phyloP scores from a whole-genome alignment of 2,329 filamentous ascomycete genomes.

The Hymenoscyphus occultus region DNA sequence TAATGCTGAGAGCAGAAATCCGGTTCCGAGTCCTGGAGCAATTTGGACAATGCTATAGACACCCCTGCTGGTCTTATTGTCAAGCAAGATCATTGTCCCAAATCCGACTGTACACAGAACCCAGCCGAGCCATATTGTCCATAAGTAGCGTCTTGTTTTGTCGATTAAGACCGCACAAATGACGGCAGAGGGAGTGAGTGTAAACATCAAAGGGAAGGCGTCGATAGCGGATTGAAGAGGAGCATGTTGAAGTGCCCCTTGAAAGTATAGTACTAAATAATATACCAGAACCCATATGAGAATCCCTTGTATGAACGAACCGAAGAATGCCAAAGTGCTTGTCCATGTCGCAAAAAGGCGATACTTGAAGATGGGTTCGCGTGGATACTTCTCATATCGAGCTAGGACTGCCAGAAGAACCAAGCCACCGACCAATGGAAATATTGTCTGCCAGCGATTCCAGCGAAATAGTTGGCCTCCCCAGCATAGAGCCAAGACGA shows the following conservation, averaged over 20 bases:
- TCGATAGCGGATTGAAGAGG: constrained; percentile 51
- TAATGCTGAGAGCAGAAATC: constrained; percentile 51
- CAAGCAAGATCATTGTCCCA: constrained; percentile 40
- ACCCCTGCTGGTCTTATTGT: neutral
- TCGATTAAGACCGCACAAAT: constrained; percentile 45
- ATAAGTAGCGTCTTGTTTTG: constrained; percentile 43
- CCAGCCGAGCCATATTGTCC: constrained; percentile 60
- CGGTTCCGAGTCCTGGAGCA: constrained; percentile 7
- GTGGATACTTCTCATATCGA: constrained; percentile 17
- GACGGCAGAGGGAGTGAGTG: constrained; percentile 56
- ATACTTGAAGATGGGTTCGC: constrained; percentile 4
- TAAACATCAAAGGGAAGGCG: constrained; percentile 56
- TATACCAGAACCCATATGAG: constrained; percentile 50
- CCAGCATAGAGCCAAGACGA: constrained; percentile 37
- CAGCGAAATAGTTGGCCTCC: constrained; percentile 63
- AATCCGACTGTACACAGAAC: constrained; percentile 51
- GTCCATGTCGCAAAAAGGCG: constrained; percentile 5
- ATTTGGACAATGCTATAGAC: neutral
- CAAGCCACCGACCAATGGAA: constrained; percentile 54
- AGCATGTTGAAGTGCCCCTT: constrained; percentile 48
- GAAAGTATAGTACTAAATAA: constrained; percentile 49
- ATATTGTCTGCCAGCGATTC: constrained; percentile 56
- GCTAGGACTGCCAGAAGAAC: constrained; percentile 48
- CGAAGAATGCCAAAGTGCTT: constrained; percentile 30
- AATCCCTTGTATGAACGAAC: constrained; percentile 47